These are phyloP conservation scores for Fusarium longipes DNA, from an alignment of 2,329 filamentous ascomycete genomes.

Conservation along the genomic window DNA sequence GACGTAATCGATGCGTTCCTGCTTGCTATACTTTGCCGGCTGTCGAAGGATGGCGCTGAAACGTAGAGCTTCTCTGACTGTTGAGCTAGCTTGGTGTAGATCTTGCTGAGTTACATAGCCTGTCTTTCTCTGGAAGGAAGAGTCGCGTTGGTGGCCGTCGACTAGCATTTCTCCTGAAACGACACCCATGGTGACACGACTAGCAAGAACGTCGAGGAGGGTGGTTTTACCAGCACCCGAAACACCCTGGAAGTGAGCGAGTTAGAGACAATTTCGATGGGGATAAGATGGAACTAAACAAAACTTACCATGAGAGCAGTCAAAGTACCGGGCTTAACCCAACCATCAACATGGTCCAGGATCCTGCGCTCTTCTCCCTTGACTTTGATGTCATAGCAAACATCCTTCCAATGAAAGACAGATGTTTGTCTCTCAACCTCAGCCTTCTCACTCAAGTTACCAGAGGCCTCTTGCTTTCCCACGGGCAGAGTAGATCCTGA, in stretches of 20 bases:
- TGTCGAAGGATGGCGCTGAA: slow-evolving; percentile 87
- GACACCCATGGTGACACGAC: slow-evolving; percentile 86
- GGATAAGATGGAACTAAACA: rapidly evolving
- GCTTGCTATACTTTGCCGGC: slow-evolving; percentile 70
- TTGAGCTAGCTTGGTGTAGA: slow-evolving; percentile 81
- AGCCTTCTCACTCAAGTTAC: not conserved
- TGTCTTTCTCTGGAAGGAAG: slow-evolving; percentile 85
- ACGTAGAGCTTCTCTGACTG: slow-evolving; percentile 82
- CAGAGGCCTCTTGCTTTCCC: not conserved
- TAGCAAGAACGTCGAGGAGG: slow-evolving; percentile 82
- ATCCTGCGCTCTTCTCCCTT: slow-evolving; percentile 71
- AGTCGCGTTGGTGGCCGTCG: slow-evolving; percentile 71
- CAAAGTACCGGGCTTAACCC: slow-evolving; percentile 77
- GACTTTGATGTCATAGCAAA: slow-evolving; percentile 79
- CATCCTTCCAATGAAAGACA: slow-evolving; percentile 75
- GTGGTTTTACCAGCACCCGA: slow-evolving; percentile 91
- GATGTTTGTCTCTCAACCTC: slow-evolving; percentile 33
- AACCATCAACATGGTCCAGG: slow-evolving; percentile 75
- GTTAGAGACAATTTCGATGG: not conserved
- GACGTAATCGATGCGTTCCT: slow-evolving; percentile 84
- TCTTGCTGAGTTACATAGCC: slow-evolving; percentile 93
- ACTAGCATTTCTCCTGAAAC: slow-evolving; percentile 81
- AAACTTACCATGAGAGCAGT: slow-evolving; percentile 72
- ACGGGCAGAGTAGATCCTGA: not conserved
- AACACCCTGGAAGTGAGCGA: slow-evolving; percentile 55